Conservation (phyloP, 371 early-diverging fungal genomes). For the Mucor circinelloides region DNA sequence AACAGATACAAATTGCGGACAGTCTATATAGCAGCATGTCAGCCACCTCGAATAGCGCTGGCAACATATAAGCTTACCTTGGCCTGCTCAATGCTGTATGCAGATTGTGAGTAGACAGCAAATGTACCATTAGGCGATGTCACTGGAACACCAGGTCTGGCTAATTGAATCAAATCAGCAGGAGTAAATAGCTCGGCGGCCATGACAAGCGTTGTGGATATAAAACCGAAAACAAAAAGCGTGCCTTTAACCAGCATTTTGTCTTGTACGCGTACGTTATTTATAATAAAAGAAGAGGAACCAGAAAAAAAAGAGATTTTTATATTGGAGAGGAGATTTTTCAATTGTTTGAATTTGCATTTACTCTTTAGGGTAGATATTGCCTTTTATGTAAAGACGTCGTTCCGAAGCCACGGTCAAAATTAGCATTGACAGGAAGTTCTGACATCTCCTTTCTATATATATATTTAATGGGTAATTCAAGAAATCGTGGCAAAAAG, state of each 20-base stretch:
- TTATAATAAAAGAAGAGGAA: not conserved
- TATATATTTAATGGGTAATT: too few species aligned
- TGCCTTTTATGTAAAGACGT: not conserved
- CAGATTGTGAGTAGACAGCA: conserved; percentile 57
- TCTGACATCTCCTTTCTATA: too few species aligned
- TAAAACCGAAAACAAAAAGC: conserved; percentile 9
- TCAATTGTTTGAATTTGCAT: not conserved
- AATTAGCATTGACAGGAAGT: too few species aligned
- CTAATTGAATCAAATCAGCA: conserved; percentile 51
- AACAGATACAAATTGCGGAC: conserved; percentile 50
- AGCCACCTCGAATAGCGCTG: not conserved
- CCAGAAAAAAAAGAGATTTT: not conserved
- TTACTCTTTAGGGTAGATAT: not conserved
- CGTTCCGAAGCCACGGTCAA: too few species aligned
- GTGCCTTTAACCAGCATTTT: conserved; percentile 18
- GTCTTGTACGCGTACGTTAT: not conserved
- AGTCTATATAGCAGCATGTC: conserved; percentile 14
- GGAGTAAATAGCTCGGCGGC: conserved; percentile 41
- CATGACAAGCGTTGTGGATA: not conserved
- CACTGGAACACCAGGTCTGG: conserved; percentile 49
- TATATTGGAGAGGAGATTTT: not conserved
- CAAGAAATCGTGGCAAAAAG: too few species aligned
- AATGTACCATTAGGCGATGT: conserved; percentile 51
- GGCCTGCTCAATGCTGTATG: conserved; percentile 46
- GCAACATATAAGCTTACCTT: conserved; percentile 37